These are phyloP conservation scores for Phellopilus nigrolimitatus DNA, from an alignment of 1,284 basidiomycete genomes.

Conservation along the genomic window DNA sequence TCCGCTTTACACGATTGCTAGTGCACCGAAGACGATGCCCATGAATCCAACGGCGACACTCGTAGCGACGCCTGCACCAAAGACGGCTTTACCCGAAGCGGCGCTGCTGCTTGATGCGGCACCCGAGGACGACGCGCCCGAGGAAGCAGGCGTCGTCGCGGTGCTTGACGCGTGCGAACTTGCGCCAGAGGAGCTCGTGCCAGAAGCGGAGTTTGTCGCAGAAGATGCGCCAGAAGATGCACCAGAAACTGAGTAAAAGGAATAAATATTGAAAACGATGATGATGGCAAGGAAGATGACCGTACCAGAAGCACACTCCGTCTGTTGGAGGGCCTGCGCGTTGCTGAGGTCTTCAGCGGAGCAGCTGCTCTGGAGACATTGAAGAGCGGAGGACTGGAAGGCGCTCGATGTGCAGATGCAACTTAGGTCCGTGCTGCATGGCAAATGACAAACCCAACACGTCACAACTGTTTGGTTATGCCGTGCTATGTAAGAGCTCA, in stretches of 20 bases:
- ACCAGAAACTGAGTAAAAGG: background rate
- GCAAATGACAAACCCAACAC: background rate
- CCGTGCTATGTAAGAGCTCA: too few species aligned
- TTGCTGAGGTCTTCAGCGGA: constrained; percentile 25
- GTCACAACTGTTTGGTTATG: too few species aligned
- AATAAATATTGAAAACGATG: background rate
- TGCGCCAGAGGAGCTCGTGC: background rate
- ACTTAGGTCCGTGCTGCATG: background rate
- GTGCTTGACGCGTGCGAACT: background rate
- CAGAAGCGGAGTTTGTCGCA: background rate
- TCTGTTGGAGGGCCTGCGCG: constrained; percentile 24
- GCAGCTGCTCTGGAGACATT: constrained; percentile 29
- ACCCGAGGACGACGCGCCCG: too few species aligned
- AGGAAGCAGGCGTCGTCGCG: background rate
- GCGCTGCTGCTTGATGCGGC: background rate
- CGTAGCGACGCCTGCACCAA: background rate
- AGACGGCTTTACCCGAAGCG: background rate
- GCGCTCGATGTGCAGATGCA: constrained; percentile 28
- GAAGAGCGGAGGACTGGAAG: constrained; percentile 27
- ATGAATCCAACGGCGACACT: background rate
- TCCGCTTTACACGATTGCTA: too few species aligned
- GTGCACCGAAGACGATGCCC: background rate
- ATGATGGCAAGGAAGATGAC: constrained; percentile 13
- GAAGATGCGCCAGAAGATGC: background rate
- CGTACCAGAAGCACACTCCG: constrained; percentile 22